Evolutionary conservation across 768 basidiomycete genomes (phyloP).

Genomic region (Peribolospora baueri): DNA sequence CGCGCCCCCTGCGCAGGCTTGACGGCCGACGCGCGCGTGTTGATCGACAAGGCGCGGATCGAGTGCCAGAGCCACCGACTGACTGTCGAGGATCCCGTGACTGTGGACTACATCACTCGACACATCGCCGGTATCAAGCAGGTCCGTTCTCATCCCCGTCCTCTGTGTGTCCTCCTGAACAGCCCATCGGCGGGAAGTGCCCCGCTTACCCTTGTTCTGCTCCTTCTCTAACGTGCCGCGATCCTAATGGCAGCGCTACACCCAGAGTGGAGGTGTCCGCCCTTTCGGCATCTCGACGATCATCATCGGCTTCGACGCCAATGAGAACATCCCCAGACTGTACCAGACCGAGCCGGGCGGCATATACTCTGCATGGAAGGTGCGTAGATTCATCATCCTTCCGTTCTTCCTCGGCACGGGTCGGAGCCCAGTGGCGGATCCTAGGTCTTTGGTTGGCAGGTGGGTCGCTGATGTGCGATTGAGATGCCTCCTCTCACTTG

Average conservation of each 20-base stretch:
- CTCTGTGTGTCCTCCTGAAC: background rate
- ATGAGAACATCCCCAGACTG: slow-evolving; percentile 61
- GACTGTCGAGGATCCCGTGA: slow-evolving; percentile 93
- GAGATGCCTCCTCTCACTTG: background rate
- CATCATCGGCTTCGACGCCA: slow-evolving; percentile 87
- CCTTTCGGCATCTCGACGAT: slow-evolving; percentile 96
- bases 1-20: slow-evolving; percentile 33
- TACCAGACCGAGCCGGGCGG: slow-evolving; percentile 97
- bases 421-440: background rate
- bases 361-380: slow-evolving; percentile 98
- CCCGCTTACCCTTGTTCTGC: background rate
- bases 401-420: background rate
- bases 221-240: background rate
- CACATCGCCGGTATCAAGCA: slow-evolving; percentile 98
- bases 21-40: slow-evolving; percentile 86
- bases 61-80: slow-evolving; percentile 94
- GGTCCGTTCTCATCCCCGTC: slow-evolving; percentile 25
- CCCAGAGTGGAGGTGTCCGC: slow-evolving; percentile 92
- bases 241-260: slow-evolving; percentile 43
- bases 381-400: slow-evolving; percentile 17
- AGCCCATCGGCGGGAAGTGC: background rate
- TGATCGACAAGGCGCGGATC: slow-evolving; percentile 91
- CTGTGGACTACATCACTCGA: slow-evolving; percentile 92
- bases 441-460: background rate
- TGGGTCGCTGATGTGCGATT: background rate